A percentile compares a stretch with the other conserved stretches of the same genome.
These are phyloP conservation scores for Leccinum uliginosum DNA, from an alignment of 768 basidiomycete species.

Conservation along the genomic window DNA sequence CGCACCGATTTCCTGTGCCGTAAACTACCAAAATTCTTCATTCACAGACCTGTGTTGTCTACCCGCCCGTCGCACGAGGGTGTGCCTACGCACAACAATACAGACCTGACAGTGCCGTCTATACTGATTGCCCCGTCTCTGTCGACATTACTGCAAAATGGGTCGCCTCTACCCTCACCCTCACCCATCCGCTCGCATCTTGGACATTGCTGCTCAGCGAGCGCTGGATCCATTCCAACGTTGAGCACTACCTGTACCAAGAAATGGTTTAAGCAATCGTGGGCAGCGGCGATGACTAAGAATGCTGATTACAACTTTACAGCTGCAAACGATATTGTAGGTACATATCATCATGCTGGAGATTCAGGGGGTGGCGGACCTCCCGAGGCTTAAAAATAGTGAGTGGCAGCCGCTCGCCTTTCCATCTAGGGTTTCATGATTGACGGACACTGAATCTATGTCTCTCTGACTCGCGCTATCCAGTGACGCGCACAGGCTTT, in stretches of 20 bases:
- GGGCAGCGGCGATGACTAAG: slow-evolving; percentile 33
- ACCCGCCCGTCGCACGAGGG: slow-evolving; percentile 30
- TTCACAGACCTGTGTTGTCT: slow-evolving; percentile 30
- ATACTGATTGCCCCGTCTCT: slow-evolving; percentile 15
- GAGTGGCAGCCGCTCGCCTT: slow-evolving; percentile 28
- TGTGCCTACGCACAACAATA: neutral
- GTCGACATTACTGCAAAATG: slow-evolving; percentile 4
- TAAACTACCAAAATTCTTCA: slow-evolving; percentile 33
- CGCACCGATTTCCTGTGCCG: slow-evolving; percentile 26
- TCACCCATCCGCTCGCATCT: slow-evolving; percentile 22
- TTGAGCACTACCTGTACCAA: slow-evolving; percentile 22
- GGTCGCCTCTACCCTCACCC: slow-evolving; percentile 21
- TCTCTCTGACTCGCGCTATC: neutral
- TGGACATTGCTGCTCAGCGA: slow-evolving; percentile 29
- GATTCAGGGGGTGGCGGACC: slow-evolving; percentile 75
- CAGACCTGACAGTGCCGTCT: slow-evolving; percentile 6
- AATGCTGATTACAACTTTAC: slow-evolving; percentile 54
- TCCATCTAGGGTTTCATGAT: neutral
- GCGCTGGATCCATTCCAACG: slow-evolving; percentile 27
- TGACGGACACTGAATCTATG: neutral
- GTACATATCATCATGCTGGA: slow-evolving; percentile 97
- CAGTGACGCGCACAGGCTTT: slow-evolving; percentile 83
- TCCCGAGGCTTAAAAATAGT: slow-evolving; percentile 88
- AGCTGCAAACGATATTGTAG: slow-evolving; percentile 76
- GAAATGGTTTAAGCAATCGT: slow-evolving; percentile 38